Base-by-base conservation (phyloP, 202 grass and related monocot genomes). In the Thinopyrum obtusiflorum region DNA sequence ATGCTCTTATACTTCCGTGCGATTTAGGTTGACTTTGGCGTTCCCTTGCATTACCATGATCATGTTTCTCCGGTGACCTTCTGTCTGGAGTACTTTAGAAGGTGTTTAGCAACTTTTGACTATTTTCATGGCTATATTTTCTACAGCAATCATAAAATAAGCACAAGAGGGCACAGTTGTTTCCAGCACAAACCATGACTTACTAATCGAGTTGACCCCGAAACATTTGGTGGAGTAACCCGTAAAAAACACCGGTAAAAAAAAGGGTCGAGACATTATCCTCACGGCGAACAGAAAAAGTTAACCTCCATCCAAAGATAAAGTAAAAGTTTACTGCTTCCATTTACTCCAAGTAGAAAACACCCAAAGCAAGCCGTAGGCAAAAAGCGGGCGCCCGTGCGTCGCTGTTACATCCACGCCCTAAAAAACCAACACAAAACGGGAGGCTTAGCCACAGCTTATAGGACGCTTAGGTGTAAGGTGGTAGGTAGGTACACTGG, bases 261-360 rank as follows among this genome's bases (percentile, higher is more conserved):
- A 2, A 53, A 53, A 20, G 2, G 0, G 2, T 44, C 11, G 28
- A 20, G 37, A 70, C 74, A 20, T 77, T 35, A 12, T 76, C 71
- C 73, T 82, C 24, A 23, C 57, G 55, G 68, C 74, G 27, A 78
- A 24, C 32, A 6, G 5, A 47, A 5, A 71, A 60, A 47, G 47
- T 35, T 20, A 33, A 14, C 21, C 23, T 25, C 4, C 68, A 15
- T 14, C 2, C 1, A 13, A 13, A 47, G 13, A 13, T 14, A 71
- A 42, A 71, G 21, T 11, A 15, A 42, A 71, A 42, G 68, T 11
- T 40, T 65, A 73, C 81, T 4, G 31, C 44, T 4, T 23, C 20
- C 75, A 72, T 78, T 83, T 79, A 83, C 86, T 49, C 15, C 55
- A 11, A 33, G 68, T 33, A 65, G 60, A 80, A 80, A 2, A 9